Conservation (phyloP, 768 basidiomycete genomes). For the Chalciporus sphaerocephalus region DNA sequence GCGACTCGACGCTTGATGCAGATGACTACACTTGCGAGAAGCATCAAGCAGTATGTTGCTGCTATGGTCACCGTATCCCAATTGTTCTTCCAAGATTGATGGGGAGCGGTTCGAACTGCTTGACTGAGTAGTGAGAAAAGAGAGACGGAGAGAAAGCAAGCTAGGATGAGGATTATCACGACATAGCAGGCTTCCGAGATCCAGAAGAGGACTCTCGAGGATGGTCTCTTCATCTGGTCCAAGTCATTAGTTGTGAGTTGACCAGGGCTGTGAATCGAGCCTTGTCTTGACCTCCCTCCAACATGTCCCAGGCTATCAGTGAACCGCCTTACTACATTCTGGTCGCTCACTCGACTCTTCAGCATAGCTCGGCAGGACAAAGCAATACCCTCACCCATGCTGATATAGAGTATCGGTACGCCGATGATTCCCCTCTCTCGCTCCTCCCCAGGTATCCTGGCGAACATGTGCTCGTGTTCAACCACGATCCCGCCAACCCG, state of each 20-base stretch:
- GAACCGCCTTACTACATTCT: slow-evolving; percentile 65
- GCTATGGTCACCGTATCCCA: slow-evolving; percentile 66
- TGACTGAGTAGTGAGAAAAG: slow-evolving; percentile 64
- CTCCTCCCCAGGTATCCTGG: slow-evolving; percentile 55
- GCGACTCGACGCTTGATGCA: slow-evolving; percentile 68
- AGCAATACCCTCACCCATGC: slow-evolving; percentile 51
- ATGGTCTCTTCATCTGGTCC: slow-evolving; percentile 22
- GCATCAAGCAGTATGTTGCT: slow-evolving; percentile 67
- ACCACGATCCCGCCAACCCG: slow-evolving; percentile 50
- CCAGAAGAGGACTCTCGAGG: slow-evolving; percentile 43
- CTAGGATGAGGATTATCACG: slow-evolving; percentile 45
- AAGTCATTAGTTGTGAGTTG: neutral
- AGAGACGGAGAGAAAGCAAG: slow-evolving; percentile 57
- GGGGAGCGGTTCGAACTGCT: slow-evolving; percentile 61
- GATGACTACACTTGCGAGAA: slow-evolving; percentile 53
- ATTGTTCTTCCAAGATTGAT: slow-evolving; percentile 53
- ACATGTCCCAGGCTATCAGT: slow-evolving; percentile 15
- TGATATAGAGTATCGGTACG: slow-evolving; percentile 75
- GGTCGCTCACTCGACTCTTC: slow-evolving; percentile 52
- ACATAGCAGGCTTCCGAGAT: slow-evolving; percentile 53
- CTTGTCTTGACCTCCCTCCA: neutral
- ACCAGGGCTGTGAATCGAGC: neutral
- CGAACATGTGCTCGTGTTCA: slow-evolving; percentile 72
- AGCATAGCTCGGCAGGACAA: slow-evolving; percentile 33
- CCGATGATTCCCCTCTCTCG: slow-evolving; percentile 68